These are phyloP conservation scores for Vigna mungo DNA, from an alignment of 306 rosid genomes.

Conservation along the genomic window DNA sequence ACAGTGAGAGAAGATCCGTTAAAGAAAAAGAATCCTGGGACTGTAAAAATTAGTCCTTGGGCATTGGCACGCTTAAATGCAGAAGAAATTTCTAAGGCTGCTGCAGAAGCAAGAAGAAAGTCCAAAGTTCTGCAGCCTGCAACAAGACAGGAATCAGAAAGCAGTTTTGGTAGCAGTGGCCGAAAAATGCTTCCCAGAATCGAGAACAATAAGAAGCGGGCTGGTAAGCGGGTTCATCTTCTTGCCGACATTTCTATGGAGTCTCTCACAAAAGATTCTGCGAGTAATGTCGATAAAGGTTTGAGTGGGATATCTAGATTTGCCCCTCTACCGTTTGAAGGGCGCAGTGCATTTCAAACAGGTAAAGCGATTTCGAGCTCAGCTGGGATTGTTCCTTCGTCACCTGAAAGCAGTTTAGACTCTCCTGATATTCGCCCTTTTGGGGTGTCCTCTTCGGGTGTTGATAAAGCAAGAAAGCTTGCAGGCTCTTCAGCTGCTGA, in stretches of 20 bases:
- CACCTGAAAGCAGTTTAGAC: slow-evolving; percentile 92
- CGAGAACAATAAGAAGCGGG: slow-evolving; percentile 68
- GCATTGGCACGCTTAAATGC: slow-evolving; percentile 86
- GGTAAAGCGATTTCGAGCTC: slow-evolving; percentile 69
- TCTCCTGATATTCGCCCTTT: slow-evolving; percentile 94
- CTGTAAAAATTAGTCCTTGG: slow-evolving; percentile 97
- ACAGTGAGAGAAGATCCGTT: slow-evolving; percentile 56
- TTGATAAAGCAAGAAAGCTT: slow-evolving; percentile 72
- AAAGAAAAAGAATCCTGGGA: slow-evolving; percentile 74
- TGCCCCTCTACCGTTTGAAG: slow-evolving; percentile 88
- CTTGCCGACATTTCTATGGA: slow-evolving; percentile 77
- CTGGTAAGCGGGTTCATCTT: slow-evolving; percentile 67
- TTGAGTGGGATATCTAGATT: slow-evolving; percentile 61
- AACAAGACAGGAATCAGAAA: slow-evolving; percentile 59
- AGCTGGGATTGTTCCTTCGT: slow-evolving; percentile 67
- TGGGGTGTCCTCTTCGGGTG: slow-evolving; percentile 66
- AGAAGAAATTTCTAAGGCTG: slow-evolving; percentile 91
- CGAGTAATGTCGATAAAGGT: slow-evolving; percentile 53
- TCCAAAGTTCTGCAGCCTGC: slow-evolving; percentile 93
- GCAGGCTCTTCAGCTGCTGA: slow-evolving; percentile 59
- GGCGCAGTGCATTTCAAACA: slow-evolving; percentile 75
- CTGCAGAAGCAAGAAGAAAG: slow-evolving; percentile 91
- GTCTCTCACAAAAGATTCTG: slow-evolving; percentile 55
- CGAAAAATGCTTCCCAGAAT: slow-evolving; percentile 61
- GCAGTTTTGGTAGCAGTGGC: slow-evolving; percentile 72